Evolutionary conservation across 2,329 filamentous ascomycete genomes (phyloP).

Genomic region (Exophiala sideris): DNA sequence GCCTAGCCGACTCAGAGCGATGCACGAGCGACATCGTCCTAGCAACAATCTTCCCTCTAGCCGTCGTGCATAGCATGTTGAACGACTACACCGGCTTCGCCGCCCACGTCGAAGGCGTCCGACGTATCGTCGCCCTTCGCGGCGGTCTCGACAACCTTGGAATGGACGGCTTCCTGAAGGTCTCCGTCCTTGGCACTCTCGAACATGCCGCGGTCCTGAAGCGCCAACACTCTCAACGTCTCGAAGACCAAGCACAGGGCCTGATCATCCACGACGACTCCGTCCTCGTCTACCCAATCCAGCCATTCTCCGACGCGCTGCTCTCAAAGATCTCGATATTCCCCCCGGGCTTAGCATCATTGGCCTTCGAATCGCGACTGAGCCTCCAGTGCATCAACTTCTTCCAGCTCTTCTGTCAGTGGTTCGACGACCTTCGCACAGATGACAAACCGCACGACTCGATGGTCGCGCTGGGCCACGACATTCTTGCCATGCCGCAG

Average conservation of each 20-base stretch:
- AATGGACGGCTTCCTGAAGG: slow-evolving; percentile 7
- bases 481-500: background rate
- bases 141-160: slow-evolving; percentile 8
- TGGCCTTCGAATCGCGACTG: background rate
- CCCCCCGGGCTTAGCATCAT: background rate
- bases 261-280: background rate
- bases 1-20: background rate
- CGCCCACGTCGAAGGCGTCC: slow-evolving; percentile 5
- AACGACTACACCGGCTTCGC: slow-evolving; percentile 3
- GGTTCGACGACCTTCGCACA: background rate
- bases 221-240: slow-evolving; percentile 1
- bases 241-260: slow-evolving; percentile 1
- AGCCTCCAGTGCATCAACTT: slow-evolving; percentile 7
- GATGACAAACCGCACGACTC: background rate
- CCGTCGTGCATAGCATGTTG: slow-evolving; percentile 8
- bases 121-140: slow-evolving; percentile 4
- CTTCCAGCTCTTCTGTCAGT: slow-evolving; percentile 4
- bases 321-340: background rate
- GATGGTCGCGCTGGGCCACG: slow-evolving; percentile 2
- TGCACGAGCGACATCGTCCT: slow-evolving; percentile 7
- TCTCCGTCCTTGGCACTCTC: slow-evolving; percentile 6
- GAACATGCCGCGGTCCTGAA: slow-evolving; percentile 5
- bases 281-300: no score
- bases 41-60: slow-evolving; percentile 8
- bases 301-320: no score